Evolutionary conservation across 129 eudicot genomes (phyloP).

Genomic region (Chrysanthemum makinoi): DNA sequence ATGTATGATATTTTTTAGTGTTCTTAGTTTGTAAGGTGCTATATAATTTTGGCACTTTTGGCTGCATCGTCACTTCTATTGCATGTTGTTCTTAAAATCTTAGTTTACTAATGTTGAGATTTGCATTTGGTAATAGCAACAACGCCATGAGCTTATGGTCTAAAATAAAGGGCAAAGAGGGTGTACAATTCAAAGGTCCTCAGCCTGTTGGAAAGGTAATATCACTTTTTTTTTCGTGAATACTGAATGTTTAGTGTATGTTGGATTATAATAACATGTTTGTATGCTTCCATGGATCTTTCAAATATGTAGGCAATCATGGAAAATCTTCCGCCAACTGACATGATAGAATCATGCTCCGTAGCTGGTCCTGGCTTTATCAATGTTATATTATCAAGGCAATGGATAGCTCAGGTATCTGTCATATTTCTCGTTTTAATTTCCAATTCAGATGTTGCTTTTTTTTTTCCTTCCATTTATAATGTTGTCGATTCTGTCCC

Average conservation of each 20-base stretch:
- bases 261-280: not conserved
- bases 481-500: not conserved
- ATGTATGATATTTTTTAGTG: not conserved
- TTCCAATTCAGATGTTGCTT: not conserved
- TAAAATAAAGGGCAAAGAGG: conserved; percentile 52
- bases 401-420: conserved; percentile 84
- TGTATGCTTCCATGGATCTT: conserved; percentile 12
- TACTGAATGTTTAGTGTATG: not conserved
- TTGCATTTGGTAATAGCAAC: conserved; percentile 50
- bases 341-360: conserved; percentile 67
- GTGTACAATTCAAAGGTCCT: conserved; percentile 60
- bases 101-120: conserved; percentile 18
- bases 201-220: conserved; percentile 78
- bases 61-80: not conserved
- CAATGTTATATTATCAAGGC: conserved; percentile 58
- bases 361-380: conserved; percentile 83
- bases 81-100: too few relatives aligned
- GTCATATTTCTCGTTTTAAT: not conserved
- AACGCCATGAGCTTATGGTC: conserved; percentile 89
- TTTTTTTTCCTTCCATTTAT: not conserved
- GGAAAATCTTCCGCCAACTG: conserved; percentile 68
- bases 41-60: conserved; percentile 1
- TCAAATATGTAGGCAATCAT: conserved; percentile 55
- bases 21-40: not conserved
- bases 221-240: not conserved